These are phyloP conservation scores for Myochromella boudieri DNA, from an alignment of 768 basidiomycete species.

Conservation along the genomic window DNA sequence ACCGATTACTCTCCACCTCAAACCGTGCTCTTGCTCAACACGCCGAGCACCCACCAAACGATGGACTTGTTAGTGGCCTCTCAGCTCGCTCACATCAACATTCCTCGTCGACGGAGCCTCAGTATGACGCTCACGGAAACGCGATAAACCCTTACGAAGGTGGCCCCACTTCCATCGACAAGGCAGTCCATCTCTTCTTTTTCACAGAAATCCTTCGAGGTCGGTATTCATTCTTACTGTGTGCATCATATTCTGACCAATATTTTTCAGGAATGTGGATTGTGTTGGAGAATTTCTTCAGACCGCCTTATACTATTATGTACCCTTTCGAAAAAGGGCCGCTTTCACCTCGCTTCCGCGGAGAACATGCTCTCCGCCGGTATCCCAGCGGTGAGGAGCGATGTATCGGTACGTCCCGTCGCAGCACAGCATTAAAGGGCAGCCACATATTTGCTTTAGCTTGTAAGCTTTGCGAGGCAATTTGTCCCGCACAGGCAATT, in stretches of 20 bases:
- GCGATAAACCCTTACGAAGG: constrained; percentile 68
- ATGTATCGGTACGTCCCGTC: constrained; percentile 80
- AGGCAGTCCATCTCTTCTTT: constrained; percentile 96
- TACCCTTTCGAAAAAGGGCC: constrained; percentile 99
- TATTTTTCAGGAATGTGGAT: constrained; percentile 89
- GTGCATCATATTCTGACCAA: background rate
- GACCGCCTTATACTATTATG: constrained; percentile 98
- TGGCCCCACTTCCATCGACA: constrained; percentile 91
- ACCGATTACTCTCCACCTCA: constrained; percentile 53
- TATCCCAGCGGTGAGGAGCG: constrained; percentile 98
- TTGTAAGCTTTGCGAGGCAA: constrained; percentile 98
- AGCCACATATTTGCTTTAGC: constrained; percentile 46
- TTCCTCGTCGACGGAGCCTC: constrained; percentile 14
- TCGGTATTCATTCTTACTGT: constrained; percentile 33
- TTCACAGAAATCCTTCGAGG: constrained; percentile 98
- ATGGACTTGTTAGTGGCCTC: constrained; percentile 36
- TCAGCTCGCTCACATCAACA: constrained; percentile 29
- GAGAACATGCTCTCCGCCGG: constrained; percentile 94
- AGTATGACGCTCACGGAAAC: constrained; percentile 45
- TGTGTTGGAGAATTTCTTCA: constrained; percentile 87
- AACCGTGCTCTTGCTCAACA: constrained; percentile 37
- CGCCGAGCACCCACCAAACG: constrained; percentile 23
- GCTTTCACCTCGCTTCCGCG: constrained; percentile 94
- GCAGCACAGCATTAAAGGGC: background rate
- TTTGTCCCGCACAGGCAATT: constrained; percentile 98